Percentiles rank a stretch among this genome's conserved stretches.
Conservation (phyloP, 768 basidiomycete genomes). For the Collybia sp. region DNA sequence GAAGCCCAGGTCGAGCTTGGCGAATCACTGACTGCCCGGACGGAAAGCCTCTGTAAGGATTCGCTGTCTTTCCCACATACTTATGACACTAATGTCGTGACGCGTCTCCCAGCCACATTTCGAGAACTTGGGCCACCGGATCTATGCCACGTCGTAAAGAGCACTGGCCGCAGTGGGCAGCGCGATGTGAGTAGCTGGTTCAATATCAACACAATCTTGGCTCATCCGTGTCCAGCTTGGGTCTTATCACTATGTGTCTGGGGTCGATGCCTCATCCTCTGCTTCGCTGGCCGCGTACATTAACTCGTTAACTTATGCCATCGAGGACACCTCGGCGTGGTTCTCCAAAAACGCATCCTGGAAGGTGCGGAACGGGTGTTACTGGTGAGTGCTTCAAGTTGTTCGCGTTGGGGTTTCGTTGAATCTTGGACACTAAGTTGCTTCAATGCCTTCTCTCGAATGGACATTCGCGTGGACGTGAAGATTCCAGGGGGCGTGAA, state of each 20-base stretch:
- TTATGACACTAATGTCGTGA: conserved; percentile 10
- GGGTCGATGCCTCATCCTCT: conserved; percentile 98
- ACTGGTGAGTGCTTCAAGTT: conserved; percentile 55
- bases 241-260: conserved; percentile 96
- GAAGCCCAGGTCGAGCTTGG: conserved; percentile 73
- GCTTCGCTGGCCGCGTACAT: conserved; percentile 97
- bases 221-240: conserved; percentile 53
- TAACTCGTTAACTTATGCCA: conserved; percentile 94
- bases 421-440: conserved; percentile 44
- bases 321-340: conserved; percentile 91
- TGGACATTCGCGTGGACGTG: conserved; percentile 95
- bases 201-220: conserved; percentile 2
- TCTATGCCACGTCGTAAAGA: conserved; percentile 93
- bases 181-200: conserved; percentile 69
- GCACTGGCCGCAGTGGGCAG: conserved; percentile 73
- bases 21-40: conserved; percentile 84
- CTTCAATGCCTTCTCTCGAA: conserved; percentile 97
- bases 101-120: conserved; percentile 69
- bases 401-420: not conserved
- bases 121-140: conserved; percentile 97
- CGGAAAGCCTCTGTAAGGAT: conserved; percentile 82
- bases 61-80: conserved; percentile 3
- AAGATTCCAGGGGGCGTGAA: conserved; percentile 97
- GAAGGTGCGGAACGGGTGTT: conserved; percentile 92
- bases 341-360: conserved; percentile 80